Evolutionary conservation across 2,329 filamentous ascomycete genomes (phyloP).

Genomic region (Aspergillus sp.): DNA sequence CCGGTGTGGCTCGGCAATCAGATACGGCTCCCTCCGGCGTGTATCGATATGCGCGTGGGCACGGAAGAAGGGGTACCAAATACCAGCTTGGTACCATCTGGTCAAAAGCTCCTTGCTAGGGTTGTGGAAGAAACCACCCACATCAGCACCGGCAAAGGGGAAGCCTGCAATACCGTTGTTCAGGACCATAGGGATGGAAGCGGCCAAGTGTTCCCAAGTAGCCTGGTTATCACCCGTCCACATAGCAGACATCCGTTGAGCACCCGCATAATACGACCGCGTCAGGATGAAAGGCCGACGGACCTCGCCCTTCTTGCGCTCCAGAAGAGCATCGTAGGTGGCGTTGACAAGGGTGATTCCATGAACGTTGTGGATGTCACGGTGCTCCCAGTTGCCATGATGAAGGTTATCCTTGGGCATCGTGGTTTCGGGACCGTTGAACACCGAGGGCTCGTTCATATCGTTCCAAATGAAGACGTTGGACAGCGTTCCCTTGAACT

Average conservation of each 20-base stretch:
- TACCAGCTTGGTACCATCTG: constrained; percentile 94
- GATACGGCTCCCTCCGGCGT: constrained; percentile 88
- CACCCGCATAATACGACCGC: constrained; percentile 87
- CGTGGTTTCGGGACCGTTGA: constrained; percentile 96
- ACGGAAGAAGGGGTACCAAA: constrained; percentile 98
- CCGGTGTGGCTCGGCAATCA: constrained; percentile 80
- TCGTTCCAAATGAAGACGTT: constrained; percentile 99
- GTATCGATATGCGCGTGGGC: constrained; percentile 96
- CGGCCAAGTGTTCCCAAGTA: constrained; percentile 86
- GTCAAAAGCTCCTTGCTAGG: constrained; percentile 88
- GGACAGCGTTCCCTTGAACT: constrained; percentile 79
- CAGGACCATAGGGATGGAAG: constrained; percentile 87
- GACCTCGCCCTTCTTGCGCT: constrained; percentile 81
- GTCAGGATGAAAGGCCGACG: constrained; percentile 91
- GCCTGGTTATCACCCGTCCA: constrained; percentile 99
- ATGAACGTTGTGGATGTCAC: constrained; percentile 94
- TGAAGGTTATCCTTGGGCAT: constrained; percentile 99
- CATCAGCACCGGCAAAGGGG: constrained; percentile 92
- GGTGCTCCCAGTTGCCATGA: constrained; percentile 88
- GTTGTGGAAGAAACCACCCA: constrained; percentile 97
- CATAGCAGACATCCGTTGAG: constrained; percentile 89
- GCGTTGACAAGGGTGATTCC: constrained; percentile 95
- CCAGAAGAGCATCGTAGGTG: constrained; percentile 79
- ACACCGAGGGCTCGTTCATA: constrained; percentile 99
- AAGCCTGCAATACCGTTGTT: constrained; percentile 91